Evolutionary conservation across 805 yeast species (phyloP).

Genomic region (Ascoidea tarda): DNA sequence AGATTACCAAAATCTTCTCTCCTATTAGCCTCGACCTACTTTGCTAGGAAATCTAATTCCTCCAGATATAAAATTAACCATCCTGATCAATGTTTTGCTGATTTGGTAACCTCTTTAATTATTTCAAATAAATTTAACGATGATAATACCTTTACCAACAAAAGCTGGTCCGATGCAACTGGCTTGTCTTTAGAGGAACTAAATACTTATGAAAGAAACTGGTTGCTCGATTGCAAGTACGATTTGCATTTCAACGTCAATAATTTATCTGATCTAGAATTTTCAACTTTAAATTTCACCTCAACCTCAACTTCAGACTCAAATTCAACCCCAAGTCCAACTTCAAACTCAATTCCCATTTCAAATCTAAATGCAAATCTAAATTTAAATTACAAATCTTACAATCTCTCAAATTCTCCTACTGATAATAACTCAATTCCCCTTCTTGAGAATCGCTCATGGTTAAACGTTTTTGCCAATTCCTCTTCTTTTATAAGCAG

Average conservation of each 20-base stretch:
- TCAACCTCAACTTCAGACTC: background rate
- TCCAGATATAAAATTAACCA: conserved; percentile 18
- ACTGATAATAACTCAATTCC: background rate
- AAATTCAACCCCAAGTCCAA: background rate
- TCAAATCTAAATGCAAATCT: no score
- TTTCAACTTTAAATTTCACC: no score
- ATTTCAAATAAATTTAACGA: conserved; percentile 91
- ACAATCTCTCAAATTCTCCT: background rate
- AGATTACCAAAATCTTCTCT: conserved; percentile 77
- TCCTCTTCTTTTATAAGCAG: no score
- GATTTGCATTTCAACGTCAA: conserved; percentile 7
- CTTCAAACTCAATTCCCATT: no score
- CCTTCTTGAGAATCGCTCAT: background rate
- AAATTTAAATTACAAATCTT: no score
- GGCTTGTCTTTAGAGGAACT: conserved; percentile 50
- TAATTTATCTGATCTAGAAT: background rate
- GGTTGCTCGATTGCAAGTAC: conserved; percentile 28
- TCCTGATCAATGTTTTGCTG: conserved; percentile 29
- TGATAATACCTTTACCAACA: conserved; percentile 91
- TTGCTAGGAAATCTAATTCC: conserved; percentile 41
- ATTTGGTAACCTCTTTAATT: conserved; percentile 55
- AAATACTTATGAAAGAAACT: conserved; percentile 54
- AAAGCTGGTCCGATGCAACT: conserved; percentile 94
- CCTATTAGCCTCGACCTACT: conserved; percentile 63
- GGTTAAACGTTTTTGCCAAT: no score